Evolutionary conservation across 2,329 filamentous ascomycete species (phyloP).

Genomic region (Xylaria hypoxylon): DNA sequence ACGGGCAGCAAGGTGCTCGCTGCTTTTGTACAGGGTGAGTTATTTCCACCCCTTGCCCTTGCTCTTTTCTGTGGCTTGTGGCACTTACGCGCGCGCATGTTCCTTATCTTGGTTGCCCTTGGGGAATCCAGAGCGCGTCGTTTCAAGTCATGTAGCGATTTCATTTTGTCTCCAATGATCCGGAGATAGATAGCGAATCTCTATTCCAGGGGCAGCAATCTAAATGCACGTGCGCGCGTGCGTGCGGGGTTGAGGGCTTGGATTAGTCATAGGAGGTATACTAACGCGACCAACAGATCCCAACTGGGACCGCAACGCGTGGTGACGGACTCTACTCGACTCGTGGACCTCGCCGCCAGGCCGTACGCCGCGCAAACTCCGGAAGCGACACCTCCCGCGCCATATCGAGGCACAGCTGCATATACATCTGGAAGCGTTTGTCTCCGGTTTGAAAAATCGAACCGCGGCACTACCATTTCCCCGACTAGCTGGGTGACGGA

Average conservation of each 20-base stretch:
- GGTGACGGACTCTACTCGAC: slow-evolving; percentile 67
- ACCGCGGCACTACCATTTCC: slow-evolving; percentile 7
- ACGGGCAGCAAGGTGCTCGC: slow-evolving; percentile 97
- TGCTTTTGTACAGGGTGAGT: slow-evolving; percentile 92
- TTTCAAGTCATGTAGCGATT: background rate
- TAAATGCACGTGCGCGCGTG: background rate
- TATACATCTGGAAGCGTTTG: slow-evolving; percentile 41
- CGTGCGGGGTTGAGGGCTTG: background rate
- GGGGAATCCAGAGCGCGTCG: background rate
- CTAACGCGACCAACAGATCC: slow-evolving; percentile 65
- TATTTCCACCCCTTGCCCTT: background rate
- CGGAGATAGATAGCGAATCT: background rate
- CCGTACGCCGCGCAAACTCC: slow-evolving; percentile 57
- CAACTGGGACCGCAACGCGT: slow-evolving; percentile 91
- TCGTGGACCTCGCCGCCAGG: slow-evolving; percentile 47
- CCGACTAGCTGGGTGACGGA: slow-evolving; percentile 16
- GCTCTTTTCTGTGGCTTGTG: background rate
- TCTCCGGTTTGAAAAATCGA: slow-evolving; percentile 7
- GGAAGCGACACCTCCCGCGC: slow-evolving; percentile 55
- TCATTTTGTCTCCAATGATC: background rate
- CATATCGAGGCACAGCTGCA: slow-evolving; percentile 46
- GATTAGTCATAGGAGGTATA: background rate
- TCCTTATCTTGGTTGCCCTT: background rate
- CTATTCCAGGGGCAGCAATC: background rate
- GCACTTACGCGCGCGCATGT: slow-evolving; percentile 3